A percentile compares a stretch with the other conserved stretches of the same genome.
phyloP scores from a whole-genome alignment of 1,139 yeast species.

The Geotrichum phurueaensis region DNA sequence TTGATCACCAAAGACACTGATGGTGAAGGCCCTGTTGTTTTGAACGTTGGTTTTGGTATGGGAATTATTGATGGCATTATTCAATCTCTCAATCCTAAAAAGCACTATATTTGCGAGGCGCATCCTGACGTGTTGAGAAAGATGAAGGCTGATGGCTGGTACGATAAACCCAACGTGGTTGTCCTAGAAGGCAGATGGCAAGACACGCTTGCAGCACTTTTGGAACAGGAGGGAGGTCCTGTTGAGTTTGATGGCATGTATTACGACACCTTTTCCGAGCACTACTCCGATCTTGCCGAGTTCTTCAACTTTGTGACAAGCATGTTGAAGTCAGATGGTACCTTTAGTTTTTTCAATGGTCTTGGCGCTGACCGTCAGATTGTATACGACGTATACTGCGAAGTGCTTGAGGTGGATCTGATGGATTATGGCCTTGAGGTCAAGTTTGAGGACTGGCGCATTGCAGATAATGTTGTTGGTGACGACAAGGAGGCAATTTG shows the following conservation, averaged over 20 bases:
- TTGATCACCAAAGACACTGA: constrained; percentile 30
- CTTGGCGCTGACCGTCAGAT: constrained; percentile 92
- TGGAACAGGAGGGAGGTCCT: constrained; percentile 46
- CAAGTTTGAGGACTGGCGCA: constrained; percentile 39
- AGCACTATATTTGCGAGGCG: constrained; percentile 87
- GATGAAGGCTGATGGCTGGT: constrained; percentile 77
- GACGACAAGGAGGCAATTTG: constrained; percentile 45
- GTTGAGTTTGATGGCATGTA: constrained; percentile 84
- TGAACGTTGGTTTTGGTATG: constrained; percentile 95
- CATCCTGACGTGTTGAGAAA: constrained; percentile 83
- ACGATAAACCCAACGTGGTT: constrained; percentile 62
- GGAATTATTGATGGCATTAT: constrained; percentile 85
- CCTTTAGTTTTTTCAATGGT: constrained; percentile 88
- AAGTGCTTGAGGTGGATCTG: constrained; percentile 75
- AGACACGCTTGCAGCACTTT: constrained; percentile 59
- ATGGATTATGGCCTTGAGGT: constrained; percentile 70
- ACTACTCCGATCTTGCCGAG: constrained; percentile 77
- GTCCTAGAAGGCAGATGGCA: constrained; percentile 90
- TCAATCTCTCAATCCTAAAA: constrained; percentile 52
- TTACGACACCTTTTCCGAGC: constrained; percentile 91
- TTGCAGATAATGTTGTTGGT: constrained; percentile 15
- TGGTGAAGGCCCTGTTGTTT: constrained; percentile 44
- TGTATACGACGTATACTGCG: constrained; percentile 81
- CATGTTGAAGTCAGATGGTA: constrained; percentile 69
- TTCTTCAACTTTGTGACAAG: constrained; percentile 80